These are phyloP conservation scores for Spathaspora girioi DNA, from an alignment of 805 yeast species.

Conservation along the genomic window DNA sequence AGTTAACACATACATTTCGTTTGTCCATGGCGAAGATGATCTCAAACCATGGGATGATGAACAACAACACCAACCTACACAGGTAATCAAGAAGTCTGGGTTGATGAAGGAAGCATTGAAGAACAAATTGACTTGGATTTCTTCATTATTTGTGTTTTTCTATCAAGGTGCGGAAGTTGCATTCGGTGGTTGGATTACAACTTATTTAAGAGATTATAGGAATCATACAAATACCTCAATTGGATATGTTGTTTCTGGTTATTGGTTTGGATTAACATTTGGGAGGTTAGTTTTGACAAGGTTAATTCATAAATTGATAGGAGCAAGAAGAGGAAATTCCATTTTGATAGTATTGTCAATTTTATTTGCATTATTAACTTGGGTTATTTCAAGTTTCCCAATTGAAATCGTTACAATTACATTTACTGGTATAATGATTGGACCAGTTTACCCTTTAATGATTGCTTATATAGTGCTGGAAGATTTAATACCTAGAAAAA, in stretches of 20 bases:
- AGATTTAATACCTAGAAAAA: slow-evolving; percentile 46
- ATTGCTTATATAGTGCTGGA: slow-evolving; percentile 40
- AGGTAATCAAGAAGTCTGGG: slow-evolving; percentile 5
- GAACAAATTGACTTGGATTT: slow-evolving; percentile 40
- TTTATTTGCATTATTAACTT: slow-evolving; percentile 35
- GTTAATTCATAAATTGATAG: slow-evolving; percentile 32
- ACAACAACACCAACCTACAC: background rate
- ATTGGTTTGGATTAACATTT: slow-evolving; percentile 66
- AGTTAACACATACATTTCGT: slow-evolving; percentile 37
- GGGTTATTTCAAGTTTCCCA: slow-evolving; percentile 45
- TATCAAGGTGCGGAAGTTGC: slow-evolving; percentile 71
- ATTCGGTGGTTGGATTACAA: slow-evolving; percentile 68
- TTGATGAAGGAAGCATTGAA: slow-evolving; percentile 36
- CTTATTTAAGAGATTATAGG: slow-evolving; percentile 56
- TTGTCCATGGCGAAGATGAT: slow-evolving; percentile 47
- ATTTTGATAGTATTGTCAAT: slow-evolving; percentile 32
- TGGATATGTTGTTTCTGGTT: slow-evolving; percentile 66
- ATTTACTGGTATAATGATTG: slow-evolving; percentile 56
- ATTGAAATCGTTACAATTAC: slow-evolving; percentile 47
- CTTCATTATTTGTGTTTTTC: slow-evolving; percentile 52
- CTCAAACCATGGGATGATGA: slow-evolving; percentile 31
- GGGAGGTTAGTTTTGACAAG: slow-evolving; percentile 56
- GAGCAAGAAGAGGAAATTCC: slow-evolving; percentile 43
- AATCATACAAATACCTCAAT: slow-evolving; percentile 36
- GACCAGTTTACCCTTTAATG: slow-evolving; percentile 63